Percentiles rank a stretch among this genome's conserved stretches.
phyloP scores from a whole-genome alignment of 805 yeast species.

The Saccharomycopsis fodiens region DNA sequence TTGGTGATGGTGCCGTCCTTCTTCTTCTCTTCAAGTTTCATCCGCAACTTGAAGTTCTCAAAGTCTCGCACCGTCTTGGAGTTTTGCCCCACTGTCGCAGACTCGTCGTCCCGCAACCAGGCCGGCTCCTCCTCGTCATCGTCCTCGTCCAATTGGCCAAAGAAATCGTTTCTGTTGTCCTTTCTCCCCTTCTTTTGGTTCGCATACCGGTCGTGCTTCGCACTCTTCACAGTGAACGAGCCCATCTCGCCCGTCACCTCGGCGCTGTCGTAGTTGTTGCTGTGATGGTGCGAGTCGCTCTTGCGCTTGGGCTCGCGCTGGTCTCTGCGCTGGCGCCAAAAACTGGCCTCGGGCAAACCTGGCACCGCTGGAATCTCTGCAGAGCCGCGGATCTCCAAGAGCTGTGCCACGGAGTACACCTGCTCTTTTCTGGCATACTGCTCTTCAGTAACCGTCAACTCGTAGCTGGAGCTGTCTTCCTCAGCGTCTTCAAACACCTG shows the following conservation, averaged over 20 bases:
- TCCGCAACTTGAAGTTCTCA: slow-evolving; percentile 49
- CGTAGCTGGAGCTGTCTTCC: slow-evolving; percentile 9
- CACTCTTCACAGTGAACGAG: slow-evolving; percentile 14
- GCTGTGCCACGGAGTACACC: slow-evolving; percentile 15
- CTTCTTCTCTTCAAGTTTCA: slow-evolving; percentile 43
- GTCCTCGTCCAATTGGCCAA: slow-evolving; percentile 21
- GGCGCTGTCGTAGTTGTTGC: slow-evolving; percentile 3
- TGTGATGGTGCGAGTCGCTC: slow-evolving; percentile 5
- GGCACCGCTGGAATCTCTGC: slow-evolving; percentile 3
- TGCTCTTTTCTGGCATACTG: not conserved
- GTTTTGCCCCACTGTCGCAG: slow-evolving; percentile 26
- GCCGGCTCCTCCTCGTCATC: slow-evolving; percentile 31
- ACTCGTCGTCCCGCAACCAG: slow-evolving; percentile 25
- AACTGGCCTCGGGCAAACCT: slow-evolving; percentile 10
- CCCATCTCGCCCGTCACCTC: slow-evolving; percentile 21
- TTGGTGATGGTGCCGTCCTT: slow-evolving; percentile 33
- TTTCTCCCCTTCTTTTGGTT: slow-evolving; percentile 13
- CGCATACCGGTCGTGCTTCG: not conserved
- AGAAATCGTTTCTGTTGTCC: slow-evolving; percentile 15
- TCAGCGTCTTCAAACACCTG: not conserved
- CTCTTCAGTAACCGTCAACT: slow-evolving; percentile 2
- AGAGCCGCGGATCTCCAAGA: slow-evolving; percentile 9
- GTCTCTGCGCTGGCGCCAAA: slow-evolving; percentile 11
- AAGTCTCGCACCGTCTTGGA: slow-evolving; percentile 46
- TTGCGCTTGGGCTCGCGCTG: slow-evolving; percentile 1